Evolutionary conservation across 495 filamentous ascomycete species (phyloP), one percentile per base, ranked within the genome.

Genomic region (Lophiotrema nucula): DNA sequence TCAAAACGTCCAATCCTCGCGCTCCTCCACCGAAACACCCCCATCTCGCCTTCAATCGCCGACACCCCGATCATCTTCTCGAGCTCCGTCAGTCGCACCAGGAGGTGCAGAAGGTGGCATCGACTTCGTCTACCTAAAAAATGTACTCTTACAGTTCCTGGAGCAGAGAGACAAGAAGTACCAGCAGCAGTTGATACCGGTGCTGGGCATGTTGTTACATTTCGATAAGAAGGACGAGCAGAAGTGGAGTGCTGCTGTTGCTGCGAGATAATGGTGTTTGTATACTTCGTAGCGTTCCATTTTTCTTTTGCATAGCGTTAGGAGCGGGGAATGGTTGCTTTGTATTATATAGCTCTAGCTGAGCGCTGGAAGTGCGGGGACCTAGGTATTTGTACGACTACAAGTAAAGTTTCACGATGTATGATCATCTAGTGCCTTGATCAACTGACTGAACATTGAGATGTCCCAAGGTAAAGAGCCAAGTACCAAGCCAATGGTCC

Each of bases 91-190:
- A n/a, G 72, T 70, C 23, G 67, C 73, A 12, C 58, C 71, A 16
- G 73, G 70, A 23, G 76, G 76, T 41, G 74, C 73, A 0, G 70
- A 75, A 3, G 73, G 65, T 16, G 33, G 66, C 1, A 79, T 85
- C 49, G 88, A 98, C 70, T 87, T 86, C 58, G 83, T 90, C 66
- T 98, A 98, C 69, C 70, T 98, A 56, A 97, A 97, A 77, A 97
- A 95, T 27, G 90, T 98, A 33, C 78, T 98, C 22, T 73, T 97
- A 39, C 92, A 97, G 71, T 97, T 98, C 65, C 71, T 98, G 68
- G 91, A 97, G 77, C 88, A 93, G 69, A 89, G 85, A 74, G 93
- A 98, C 66, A 95, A 92, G 74, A 90, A 83, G 69, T 81, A 90
- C 56, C 88, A 95, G 70, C 82, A 86, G 68, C 91, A 96, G 77